These are phyloP conservation scores for Exophiala xenobiotica DNA, from an alignment of 2,329 filamentous ascomycete species.

Conservation along the genomic window DNA sequence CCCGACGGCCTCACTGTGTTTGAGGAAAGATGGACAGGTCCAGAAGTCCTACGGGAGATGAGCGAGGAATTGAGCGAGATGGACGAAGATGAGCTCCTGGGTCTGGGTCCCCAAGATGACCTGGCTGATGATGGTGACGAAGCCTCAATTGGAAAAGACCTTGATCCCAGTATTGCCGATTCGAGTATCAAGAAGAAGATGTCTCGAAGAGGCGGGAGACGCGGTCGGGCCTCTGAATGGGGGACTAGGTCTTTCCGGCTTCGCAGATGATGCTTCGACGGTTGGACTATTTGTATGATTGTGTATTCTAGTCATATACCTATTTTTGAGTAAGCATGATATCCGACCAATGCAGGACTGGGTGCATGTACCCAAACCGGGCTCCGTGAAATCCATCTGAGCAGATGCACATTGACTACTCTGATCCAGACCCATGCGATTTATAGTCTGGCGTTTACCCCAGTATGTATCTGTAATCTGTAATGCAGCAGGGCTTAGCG, in stretches of 20 bases:
- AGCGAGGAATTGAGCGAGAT: slow-evolving; percentile 90
- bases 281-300: slow-evolving; percentile 8
- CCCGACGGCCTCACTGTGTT: slow-evolving; percentile 76
- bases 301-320: background rate
- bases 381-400: too few species aligned
- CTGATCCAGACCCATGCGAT: background rate
- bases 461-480: background rate
- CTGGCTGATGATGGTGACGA: slow-evolving; percentile 6
- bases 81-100: slow-evolving; percentile 84
- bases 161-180: slow-evolving; percentile 1
- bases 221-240: slow-evolving; percentile 15
- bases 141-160: background rate
- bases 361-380: too few species aligned
- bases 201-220: slow-evolving; percentile 9
- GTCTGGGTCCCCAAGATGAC: slow-evolving; percentile 57
- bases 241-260: slow-evolving; percentile 18
- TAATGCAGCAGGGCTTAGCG: background rate
- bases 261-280: slow-evolving; percentile 11
- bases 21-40: slow-evolving; percentile 70
- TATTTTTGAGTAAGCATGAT: slow-evolving; percentile 9
- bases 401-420: background rate
- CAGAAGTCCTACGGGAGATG: slow-evolving; percentile 68
- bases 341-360: too few species aligned
- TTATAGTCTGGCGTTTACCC: background rate
- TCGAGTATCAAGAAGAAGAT: slow-evolving; percentile 13